These are phyloP conservation scores for Danielia oregonensis DNA, from an alignment of 805 yeast genomes.

Conservation along the genomic window DNA sequence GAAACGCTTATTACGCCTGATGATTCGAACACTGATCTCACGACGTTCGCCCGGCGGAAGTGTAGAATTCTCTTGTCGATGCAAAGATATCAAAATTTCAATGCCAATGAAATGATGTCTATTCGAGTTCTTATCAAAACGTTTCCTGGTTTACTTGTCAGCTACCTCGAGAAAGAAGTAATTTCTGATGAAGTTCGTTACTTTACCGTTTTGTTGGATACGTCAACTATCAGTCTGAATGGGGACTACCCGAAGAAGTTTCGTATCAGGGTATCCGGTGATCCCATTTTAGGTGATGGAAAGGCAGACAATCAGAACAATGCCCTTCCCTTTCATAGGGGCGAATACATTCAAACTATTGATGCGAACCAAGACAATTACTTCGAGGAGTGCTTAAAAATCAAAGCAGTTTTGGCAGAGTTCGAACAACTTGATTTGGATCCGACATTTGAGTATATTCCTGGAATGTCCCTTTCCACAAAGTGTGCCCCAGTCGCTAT, in stretches of 20 bases:
- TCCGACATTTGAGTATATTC: slow-evolving; percentile 54
- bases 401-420: slow-evolving; percentile 82
- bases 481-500: slow-evolving; percentile 70
- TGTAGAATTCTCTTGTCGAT: slow-evolving; percentile 79
- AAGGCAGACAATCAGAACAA: slow-evolving; percentile 94
- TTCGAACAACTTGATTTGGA: slow-evolving; percentile 72
- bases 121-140: slow-evolving; percentile 64
- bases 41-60: slow-evolving; percentile 63
- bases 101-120: slow-evolving; percentile 61
- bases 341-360: slow-evolving; percentile 90
- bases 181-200: slow-evolving; percentile 40
- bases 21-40: slow-evolving; percentile 20
- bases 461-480: slow-evolving; percentile 47
- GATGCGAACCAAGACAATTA: slow-evolving; percentile 98
- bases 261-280: slow-evolving; percentile 79
- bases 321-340: slow-evolving; percentile 80
- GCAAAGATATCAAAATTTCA: slow-evolving; percentile 75
- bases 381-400: slow-evolving; percentile 88
- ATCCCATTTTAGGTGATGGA: slow-evolving; percentile 95
- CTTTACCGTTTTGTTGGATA: slow-evolving; percentile 59
- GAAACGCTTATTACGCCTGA: slow-evolving; percentile 18
- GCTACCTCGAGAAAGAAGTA: slow-evolving; percentile 50
- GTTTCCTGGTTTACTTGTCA: slow-evolving; percentile 62
- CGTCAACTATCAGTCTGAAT: slow-evolving; percentile 46
- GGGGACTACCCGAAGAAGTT: slow-evolving; percentile 41